A percentile compares a stretch with the other conserved stretches of the same genome.
Evolutionary conservation across 306 rosid genomes (phyloP).

Genomic region (Vigna radiata): DNA sequence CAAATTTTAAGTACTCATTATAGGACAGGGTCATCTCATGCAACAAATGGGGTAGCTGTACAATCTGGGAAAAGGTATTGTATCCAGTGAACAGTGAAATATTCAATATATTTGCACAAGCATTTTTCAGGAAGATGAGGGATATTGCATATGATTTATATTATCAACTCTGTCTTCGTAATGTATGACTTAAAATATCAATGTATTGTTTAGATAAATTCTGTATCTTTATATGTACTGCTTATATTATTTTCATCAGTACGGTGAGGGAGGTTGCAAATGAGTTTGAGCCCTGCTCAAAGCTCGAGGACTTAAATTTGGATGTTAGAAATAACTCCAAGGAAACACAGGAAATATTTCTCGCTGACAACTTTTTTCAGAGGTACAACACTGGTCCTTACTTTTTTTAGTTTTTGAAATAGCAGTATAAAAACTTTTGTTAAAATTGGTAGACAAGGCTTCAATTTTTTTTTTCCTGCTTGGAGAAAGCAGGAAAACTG

Average conservation of each 20-base stretch:
- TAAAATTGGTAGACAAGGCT: constrained; percentile 11
- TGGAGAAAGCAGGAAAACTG: constrained; percentile 20
- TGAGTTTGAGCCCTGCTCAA: constrained; percentile 94
- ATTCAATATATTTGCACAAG: not conserved
- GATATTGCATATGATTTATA: no score
- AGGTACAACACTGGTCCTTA: constrained; percentile 58
- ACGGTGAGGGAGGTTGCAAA: constrained; percentile 64
- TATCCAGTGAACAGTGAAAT: constrained; percentile 10
- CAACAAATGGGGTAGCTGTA: constrained; percentile 44
- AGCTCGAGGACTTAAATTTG: constrained; percentile 94
- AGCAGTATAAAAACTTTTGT: constrained; percentile 1
- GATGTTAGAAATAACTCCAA: constrained; percentile 71
- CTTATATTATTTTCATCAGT: constrained; percentile 44
- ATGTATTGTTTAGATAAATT: not conserved
- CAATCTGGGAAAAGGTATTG: constrained; percentile 52
- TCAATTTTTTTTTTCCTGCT: not conserved
- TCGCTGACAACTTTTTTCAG: constrained; percentile 48
- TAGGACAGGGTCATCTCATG: constrained; percentile 34
- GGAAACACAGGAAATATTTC: constrained; percentile 58
- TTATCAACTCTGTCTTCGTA: not conserved
- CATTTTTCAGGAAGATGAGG: constrained; percentile 24
- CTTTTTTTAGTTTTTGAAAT: constrained; percentile 23
- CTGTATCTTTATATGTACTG: constrained; percentile 23
- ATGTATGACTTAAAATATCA: constrained; percentile 35
- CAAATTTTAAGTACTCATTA: constrained; percentile 42